These are phyloP conservation scores for Phytophthora macrochlamydospora DNA, from an alignment of 352 stramenopile genomes.

Conservation along the genomic window DNA sequence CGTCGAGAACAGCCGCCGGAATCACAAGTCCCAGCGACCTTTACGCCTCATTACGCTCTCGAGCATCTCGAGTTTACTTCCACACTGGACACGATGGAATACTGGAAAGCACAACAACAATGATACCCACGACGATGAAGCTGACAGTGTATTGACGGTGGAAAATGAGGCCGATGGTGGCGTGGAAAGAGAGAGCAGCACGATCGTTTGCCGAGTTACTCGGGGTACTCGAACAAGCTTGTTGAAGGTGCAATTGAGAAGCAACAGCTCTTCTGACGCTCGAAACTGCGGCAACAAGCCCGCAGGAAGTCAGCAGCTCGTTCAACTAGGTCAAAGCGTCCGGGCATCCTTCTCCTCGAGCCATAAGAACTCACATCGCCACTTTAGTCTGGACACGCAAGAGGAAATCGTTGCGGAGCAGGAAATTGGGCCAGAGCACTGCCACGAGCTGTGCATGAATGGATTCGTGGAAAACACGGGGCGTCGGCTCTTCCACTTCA, in stretches of 20 bases:
- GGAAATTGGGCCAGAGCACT: slow-evolving; percentile 67
- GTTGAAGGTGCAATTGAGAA: slow-evolving; percentile 36
- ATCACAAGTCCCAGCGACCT: slow-evolving; percentile 12
- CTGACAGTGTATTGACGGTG: slow-evolving; percentile 30
- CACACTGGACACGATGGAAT: slow-evolving; percentile 38
- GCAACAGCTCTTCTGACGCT: slow-evolving; percentile 18
- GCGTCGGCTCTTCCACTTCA: slow-evolving; percentile 67
- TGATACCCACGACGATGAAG: slow-evolving; percentile 51
- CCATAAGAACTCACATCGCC: slow-evolving; percentile 14
- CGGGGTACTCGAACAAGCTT: slow-evolving; percentile 36
- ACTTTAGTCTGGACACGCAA: slow-evolving; percentile 34
- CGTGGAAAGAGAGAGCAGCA: slow-evolving; percentile 30
- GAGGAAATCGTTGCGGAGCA: slow-evolving; percentile 48
- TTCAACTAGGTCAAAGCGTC: slow-evolving; percentile 26
- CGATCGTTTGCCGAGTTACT: slow-evolving; percentile 32
- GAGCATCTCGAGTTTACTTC: slow-evolving; percentile 36
- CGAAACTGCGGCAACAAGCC: slow-evolving; percentile 5
- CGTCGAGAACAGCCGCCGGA: slow-evolving; percentile 20
- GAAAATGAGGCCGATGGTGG: slow-evolving; percentile 24
- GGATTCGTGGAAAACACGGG: slow-evolving; percentile 69
- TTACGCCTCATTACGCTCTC: slow-evolving; percentile 43
- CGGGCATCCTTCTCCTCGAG: slow-evolving; percentile 21
- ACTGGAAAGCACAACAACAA: slow-evolving; percentile 41
- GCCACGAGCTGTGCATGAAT: slow-evolving; percentile 80
- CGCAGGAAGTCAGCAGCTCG: slow-evolving; percentile 12